A percentile compares a stretch with the other conserved stretches of the same genome.
Evolutionary conservation across 2,329 filamentous ascomycete species (phyloP).

Genomic region (Fusarium mundagurra): DNA sequence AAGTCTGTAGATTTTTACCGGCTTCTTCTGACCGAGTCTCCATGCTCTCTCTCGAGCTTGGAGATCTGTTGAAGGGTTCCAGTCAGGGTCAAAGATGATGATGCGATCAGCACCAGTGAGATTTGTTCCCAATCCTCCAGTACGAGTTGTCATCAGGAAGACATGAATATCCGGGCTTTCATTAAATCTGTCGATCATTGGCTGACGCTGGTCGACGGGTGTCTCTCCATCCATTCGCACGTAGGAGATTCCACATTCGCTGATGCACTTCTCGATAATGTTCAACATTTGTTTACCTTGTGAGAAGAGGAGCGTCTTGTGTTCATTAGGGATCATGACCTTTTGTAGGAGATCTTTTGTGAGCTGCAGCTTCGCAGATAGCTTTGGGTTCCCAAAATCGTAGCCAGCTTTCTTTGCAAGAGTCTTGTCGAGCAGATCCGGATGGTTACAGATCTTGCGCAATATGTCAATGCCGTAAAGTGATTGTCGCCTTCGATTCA

Average conservation of each 20-base stretch:
- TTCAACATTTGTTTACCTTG: conserved; percentile 96
- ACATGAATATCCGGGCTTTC: conserved; percentile 80
- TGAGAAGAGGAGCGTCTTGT: conserved; percentile 93
- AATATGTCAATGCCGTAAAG: conserved; percentile 91
- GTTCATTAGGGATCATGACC: conserved; percentile 88
- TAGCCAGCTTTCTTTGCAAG: conserved; percentile 69
- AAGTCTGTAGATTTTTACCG: conserved; percentile 96
- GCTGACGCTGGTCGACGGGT: conserved; percentile 86
- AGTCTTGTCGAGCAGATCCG: conserved; percentile 79
- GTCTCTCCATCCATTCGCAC: conserved; percentile 95
- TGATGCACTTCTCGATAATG: conserved; percentile 86
- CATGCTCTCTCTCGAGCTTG: conserved; percentile 96
- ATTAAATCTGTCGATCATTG: conserved; percentile 93
- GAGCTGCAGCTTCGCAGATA: conserved; percentile 96
- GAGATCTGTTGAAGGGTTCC: conserved; percentile 96
- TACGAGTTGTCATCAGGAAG: conserved; percentile 94
- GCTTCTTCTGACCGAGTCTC: conserved; percentile 92
- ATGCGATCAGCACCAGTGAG: conserved; percentile 94
- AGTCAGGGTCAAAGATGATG: conserved; percentile 98
- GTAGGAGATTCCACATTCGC: conserved; percentile 76
- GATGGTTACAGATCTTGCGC: conserved; percentile 97
- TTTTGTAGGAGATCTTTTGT: conserved; percentile 82
- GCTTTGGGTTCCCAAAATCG: conserved; percentile 78
- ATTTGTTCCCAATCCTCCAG: conserved; percentile 93
- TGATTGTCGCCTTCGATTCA: conserved; percentile 78